These are phyloP conservation scores for Triadica sebifera DNA, from an alignment of 345 rosid species.

Conservation along the genomic window DNA sequence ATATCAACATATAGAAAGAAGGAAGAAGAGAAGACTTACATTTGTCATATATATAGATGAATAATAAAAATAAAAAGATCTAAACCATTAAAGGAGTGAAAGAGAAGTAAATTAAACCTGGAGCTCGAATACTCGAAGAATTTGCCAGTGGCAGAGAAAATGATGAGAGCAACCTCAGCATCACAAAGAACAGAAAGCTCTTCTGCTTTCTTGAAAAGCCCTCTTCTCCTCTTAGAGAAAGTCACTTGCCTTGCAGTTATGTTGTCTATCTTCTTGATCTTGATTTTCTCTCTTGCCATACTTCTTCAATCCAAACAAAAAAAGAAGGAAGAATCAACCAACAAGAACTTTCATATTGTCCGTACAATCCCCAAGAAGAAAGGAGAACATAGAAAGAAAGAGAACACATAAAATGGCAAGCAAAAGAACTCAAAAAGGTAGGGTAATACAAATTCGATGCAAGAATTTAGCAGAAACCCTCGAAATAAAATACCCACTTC, in stretches of 20 bases:
- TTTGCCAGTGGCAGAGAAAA: constrained; percentile 56
- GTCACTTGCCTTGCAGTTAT: constrained; percentile 57
- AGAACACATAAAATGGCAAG: not conserved
- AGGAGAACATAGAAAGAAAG: not conserved
- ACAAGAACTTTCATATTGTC: not conserved
- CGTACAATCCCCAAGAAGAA: not conserved
- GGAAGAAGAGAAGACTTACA: too few species aligned
- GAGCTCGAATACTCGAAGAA: constrained; percentile 51
- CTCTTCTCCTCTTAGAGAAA: constrained; percentile 56
- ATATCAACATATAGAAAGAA: too few species aligned
- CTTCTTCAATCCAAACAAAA: not conserved
- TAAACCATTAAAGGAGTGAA: not conserved
- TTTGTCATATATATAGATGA: not conserved
- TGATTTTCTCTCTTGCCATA: constrained; percentile 57
- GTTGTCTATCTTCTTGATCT: constrained; percentile 53
- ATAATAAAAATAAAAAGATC: not conserved
- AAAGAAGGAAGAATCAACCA: not conserved
- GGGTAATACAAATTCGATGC: too few species aligned
- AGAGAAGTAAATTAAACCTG: constrained; percentile 26
- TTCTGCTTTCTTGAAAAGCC: constrained; percentile 53
- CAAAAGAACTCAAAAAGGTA: too few species aligned
- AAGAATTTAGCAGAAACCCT: constrained; percentile 33
- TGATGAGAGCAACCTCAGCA: constrained; percentile 50
- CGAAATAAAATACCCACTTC: constrained; percentile 15
- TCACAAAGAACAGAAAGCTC: constrained; percentile 61